A percentile compares a stretch with the other conserved stretches of the same genome.
Conservation (phyloP, 257 asterid species). For the Ballota nigra region DNA sequence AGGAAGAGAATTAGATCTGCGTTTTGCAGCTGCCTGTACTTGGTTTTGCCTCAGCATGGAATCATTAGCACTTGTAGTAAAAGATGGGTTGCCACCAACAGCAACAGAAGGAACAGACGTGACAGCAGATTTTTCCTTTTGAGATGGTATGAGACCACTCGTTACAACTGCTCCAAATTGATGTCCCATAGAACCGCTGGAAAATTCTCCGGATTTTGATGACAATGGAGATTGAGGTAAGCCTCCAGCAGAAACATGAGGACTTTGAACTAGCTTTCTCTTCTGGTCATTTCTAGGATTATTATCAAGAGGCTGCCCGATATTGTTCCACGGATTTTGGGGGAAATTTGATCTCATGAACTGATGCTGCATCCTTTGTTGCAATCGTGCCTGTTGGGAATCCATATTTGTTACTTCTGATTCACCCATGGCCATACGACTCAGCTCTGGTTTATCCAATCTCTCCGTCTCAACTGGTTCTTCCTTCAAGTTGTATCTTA, state of each 20-base stretch:
- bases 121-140: conserved; percentile 77
- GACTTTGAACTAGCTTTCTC: conserved; percentile 84
- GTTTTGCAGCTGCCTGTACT: conserved; percentile 70
- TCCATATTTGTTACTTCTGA: conserved; percentile 57
- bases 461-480: conserved; percentile 79
- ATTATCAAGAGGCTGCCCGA: conserved; percentile 66
- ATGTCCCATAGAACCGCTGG: conserved; percentile 87
- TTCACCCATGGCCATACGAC: conserved; percentile 53
- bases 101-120: conserved; percentile 61
- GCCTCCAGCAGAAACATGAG: conserved; percentile 88
- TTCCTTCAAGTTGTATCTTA: conserved; percentile 80
- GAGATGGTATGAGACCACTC: conserved; percentile 62
- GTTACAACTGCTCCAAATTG: conserved; percentile 76
- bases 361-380: conserved; percentile 75
- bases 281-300: conserved; percentile 77
- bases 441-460: conserved; percentile 56
- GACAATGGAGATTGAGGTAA: conserved; percentile 98
- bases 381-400: conserved; percentile 58
- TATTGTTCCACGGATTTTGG: conserved; percentile 75
- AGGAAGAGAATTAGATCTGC: conserved; percentile 80
- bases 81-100: conserved; percentile 55
- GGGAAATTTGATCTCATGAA: conserved; percentile 60
- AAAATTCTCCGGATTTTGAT: conserved; percentile 91
- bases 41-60: conserved; percentile 76
- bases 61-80: conserved; percentile 70